These are phyloP conservation scores for Lyophyllum atratum DNA, from an alignment of 768 basidiomycete genomes.

Conservation along the genomic window DNA sequence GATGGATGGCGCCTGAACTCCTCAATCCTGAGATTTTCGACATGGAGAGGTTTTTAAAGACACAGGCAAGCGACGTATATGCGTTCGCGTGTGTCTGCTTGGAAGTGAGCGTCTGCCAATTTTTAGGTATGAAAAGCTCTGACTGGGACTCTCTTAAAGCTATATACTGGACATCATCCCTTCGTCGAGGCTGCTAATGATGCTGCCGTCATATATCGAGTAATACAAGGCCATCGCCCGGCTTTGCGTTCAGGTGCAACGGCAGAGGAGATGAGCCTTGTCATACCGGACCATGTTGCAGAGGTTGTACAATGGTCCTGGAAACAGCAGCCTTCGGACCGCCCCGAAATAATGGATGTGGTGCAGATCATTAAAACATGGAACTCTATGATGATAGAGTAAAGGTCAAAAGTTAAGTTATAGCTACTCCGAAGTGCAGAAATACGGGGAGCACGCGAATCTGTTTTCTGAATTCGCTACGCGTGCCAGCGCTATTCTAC, in stretches of 20 bases:
- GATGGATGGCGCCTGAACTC: constrained; percentile 41
- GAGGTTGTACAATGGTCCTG: constrained; percentile 21
- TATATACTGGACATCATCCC: constrained; percentile 17
- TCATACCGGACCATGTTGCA: constrained; percentile 14
- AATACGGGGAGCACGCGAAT: no score
- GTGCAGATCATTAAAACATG: constrained; percentile 21
- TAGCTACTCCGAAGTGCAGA: background rate
- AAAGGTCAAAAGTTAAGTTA: background rate
- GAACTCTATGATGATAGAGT: constrained; percentile 12
- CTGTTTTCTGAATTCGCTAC: no score
- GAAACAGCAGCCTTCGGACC: constrained; percentile 19
- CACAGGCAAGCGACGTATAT: constrained; percentile 31
- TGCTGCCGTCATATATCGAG: constrained; percentile 18
- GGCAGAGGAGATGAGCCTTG: constrained; percentile 1
- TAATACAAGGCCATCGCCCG: constrained; percentile 16
- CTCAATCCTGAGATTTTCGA: constrained; percentile 30
- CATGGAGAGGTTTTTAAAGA: constrained; percentile 21
- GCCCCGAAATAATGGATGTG: constrained; percentile 19
- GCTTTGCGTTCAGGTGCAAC: constrained; percentile 7
- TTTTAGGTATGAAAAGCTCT: background rate
- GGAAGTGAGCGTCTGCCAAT: constrained; percentile 22
- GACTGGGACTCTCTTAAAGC: background rate
- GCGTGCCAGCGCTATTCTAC: no score
- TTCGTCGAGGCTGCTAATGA: constrained; percentile 20
- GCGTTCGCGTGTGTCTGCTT: constrained; percentile 35